A percentile compares a stretch with the other conserved stretches of the same genome.
phyloP scores from a whole-genome alignment of 768 basidiomycete genomes.

The Tricholoma matsutake region DNA sequence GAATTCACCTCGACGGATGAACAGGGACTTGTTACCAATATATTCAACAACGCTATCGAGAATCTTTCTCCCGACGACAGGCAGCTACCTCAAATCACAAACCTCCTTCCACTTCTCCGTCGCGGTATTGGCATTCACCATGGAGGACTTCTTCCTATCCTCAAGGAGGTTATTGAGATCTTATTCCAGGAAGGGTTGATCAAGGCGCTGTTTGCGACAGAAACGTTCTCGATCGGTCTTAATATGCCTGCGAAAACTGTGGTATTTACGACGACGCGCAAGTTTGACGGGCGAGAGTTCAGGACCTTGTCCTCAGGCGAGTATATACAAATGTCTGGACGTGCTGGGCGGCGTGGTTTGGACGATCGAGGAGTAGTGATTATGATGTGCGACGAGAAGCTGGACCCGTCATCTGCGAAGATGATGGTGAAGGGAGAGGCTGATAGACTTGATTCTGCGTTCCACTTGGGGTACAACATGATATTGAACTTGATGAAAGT shows the following conservation, averaged over 20 bases:
- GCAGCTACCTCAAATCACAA: slow-evolving; percentile 88
- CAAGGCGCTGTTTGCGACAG: slow-evolving; percentile 97
- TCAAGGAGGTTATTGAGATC: slow-evolving; percentile 99
- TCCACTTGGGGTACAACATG: slow-evolving; percentile 99
- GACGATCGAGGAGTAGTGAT: slow-evolving; percentile 99
- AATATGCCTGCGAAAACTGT: slow-evolving; percentile 99
- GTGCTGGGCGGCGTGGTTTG: slow-evolving; percentile 93
- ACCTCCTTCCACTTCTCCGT: slow-evolving; percentile 87
- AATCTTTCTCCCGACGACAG: slow-evolving; percentile 85
- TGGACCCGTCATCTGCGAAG: slow-evolving; percentile 90
- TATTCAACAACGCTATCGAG: slow-evolving; percentile 94
- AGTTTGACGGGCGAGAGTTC: slow-evolving; percentile 96
- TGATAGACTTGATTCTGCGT: slow-evolving; percentile 94
- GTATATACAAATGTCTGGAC: slow-evolving; percentile 99
- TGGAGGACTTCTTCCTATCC: slow-evolving; percentile 92
- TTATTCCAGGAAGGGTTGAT: slow-evolving; percentile 97
- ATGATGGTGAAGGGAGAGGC: slow-evolving; percentile 98
- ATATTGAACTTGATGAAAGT: slow-evolving; percentile 97
- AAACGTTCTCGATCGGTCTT: slow-evolving; percentile 96
- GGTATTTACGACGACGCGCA: slow-evolving; percentile 92
- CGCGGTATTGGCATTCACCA: slow-evolving; percentile 99
- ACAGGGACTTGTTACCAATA: slow-evolving; percentile 78
- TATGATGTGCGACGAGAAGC: slow-evolving; percentile 99
- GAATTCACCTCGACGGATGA: slow-evolving; percentile 95
- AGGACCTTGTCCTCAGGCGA: slow-evolving; percentile 91